Conservation (phyloP, 257 asterid genomes). For the Dorcoceras hygrometricum region DNA sequence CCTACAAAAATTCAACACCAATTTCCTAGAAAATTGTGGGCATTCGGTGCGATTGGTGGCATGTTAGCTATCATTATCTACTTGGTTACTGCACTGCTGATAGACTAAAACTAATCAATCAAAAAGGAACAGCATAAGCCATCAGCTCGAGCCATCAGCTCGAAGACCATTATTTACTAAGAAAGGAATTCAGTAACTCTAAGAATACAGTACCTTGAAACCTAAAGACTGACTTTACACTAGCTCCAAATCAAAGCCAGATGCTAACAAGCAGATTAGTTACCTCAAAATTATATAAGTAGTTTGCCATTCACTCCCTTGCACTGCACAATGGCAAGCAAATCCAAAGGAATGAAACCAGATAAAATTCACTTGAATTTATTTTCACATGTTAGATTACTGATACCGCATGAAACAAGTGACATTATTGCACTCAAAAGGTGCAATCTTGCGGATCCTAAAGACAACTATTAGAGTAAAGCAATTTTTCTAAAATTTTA, state of each 20-base stretch:
- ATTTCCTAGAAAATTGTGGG: background rate
- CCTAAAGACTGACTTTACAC: background rate
- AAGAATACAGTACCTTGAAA: conserved; percentile 1
- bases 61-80: background rate
- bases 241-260: background rate
- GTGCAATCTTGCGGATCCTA: background rate
- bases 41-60: background rate
- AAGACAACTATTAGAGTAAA: background rate
- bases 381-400: conserved; percentile 3
- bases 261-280: conserved; percentile 5
- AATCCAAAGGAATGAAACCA: conserved; percentile 3
- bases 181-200: conserved; percentile 5
- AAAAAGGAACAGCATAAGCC: background rate
- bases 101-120: background rate
- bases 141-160: background rate
- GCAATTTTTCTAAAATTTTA: background rate
- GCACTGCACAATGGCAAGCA: conserved; percentile 8
- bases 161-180: background rate
- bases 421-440: background rate
- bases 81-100: background rate
- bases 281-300: conserved; percentile 9
- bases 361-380: background rate
- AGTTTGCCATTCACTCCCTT: background rate
- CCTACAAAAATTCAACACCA: background rate
- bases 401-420: background rate